A percentile compares a stretch with the other conserved stretches of the same genome.
These are phyloP conservation scores for Trichophyton equinum DNA, from an alignment of 2,329 filamentous ascomycete genomes.

Conservation along the genomic window DNA sequence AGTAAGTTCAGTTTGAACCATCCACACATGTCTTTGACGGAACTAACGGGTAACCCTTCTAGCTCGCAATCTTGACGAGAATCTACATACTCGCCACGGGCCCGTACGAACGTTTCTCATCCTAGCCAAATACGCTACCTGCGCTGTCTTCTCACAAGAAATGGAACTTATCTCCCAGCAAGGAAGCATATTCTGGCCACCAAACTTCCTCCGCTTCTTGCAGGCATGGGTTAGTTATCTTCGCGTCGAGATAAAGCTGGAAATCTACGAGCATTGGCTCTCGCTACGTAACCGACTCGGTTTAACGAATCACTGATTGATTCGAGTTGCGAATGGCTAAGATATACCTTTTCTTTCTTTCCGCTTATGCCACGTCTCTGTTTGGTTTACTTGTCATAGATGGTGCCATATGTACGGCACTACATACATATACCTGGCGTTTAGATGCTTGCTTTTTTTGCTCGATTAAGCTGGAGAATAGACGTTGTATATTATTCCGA, in stretches of 20 bases:
- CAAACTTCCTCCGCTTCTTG: slow-evolving; percentile 41
- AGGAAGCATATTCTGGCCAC: slow-evolving; percentile 41
- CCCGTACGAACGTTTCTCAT: slow-evolving; percentile 52
- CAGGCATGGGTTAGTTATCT: slow-evolving; percentile 42
- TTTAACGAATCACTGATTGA: slow-evolving; percentile 17
- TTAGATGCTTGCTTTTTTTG: neutral
- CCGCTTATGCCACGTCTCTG: neutral
- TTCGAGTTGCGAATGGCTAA: neutral
- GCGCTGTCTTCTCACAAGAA: slow-evolving; percentile 50
- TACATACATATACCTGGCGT: neutral
- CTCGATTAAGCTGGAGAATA: neutral
- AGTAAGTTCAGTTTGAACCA: slow-evolving; percentile 37
- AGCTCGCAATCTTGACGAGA: slow-evolving; percentile 83
- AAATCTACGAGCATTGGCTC: slow-evolving; percentile 46
- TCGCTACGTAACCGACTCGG: slow-evolving; percentile 40
- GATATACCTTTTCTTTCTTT: neutral
- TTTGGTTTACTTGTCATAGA: neutral
- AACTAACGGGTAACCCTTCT: slow-evolving; percentile 6
- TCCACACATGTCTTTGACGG: neutral
- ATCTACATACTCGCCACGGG: slow-evolving; percentile 44
- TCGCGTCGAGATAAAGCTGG: slow-evolving; percentile 46
- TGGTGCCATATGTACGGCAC: neutral
- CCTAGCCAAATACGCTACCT: slow-evolving; percentile 50
- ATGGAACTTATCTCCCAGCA: slow-evolving; percentile 38
- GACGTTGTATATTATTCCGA: neutral